A percentile compares a stretch with the other conserved stretches of the same genome.
phyloP scores from a whole-genome alignment of 257 asterid species.

The Fraxinus cuspidata region DNA sequence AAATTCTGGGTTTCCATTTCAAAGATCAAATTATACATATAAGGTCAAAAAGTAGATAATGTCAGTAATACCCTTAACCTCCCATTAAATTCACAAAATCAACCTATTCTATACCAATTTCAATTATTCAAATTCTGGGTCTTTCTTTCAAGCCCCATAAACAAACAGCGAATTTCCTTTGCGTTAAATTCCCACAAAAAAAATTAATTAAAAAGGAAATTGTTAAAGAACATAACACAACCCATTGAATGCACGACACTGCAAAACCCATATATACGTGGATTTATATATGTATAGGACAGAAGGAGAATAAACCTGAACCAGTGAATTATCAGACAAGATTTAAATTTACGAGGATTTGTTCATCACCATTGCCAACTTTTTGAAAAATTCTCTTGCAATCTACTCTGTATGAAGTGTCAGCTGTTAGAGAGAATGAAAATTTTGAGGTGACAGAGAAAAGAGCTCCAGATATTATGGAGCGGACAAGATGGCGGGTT shows the following conservation, averaged over 20 bases:
- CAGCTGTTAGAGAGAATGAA: background rate
- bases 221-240: background rate
- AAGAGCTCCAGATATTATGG: conserved; percentile 28
- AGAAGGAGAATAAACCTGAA: background rate
- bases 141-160: background rate
- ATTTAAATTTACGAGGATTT: background rate
- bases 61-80: conserved; percentile 10
- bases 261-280: background rate
- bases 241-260: background rate
- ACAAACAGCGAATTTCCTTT: background rate
- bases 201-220: too few relatives aligned
- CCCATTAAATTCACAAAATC: background rate
- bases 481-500: background rate
- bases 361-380: background rate
- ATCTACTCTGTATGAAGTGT: background rate
- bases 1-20: conserved; percentile 15
- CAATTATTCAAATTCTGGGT: background rate
- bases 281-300: background rate
- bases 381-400: background rate
- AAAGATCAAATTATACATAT: background rate
- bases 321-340: background rate
- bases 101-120: background rate
- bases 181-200: background rate
- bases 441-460: background rate
- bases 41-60: background rate